These are phyloP conservation scores for Peronospora destructor DNA, from an alignment of 352 stramenopile species.

Conservation along the genomic window DNA sequence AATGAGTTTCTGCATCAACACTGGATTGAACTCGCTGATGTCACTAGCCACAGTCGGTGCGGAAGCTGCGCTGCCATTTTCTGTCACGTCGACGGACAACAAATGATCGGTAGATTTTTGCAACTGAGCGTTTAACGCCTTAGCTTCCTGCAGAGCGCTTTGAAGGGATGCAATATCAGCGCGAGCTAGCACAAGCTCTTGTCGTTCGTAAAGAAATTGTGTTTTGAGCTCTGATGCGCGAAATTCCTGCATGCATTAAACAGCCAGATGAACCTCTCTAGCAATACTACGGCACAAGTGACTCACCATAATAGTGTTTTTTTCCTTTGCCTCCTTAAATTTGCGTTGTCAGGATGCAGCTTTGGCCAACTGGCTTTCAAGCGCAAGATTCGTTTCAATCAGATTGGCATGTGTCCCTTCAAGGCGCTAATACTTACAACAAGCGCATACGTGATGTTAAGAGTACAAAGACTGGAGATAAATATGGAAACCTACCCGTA, in stretches of 20 bases:
- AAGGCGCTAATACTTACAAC: conserved; percentile 25
- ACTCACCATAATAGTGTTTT: conserved; percentile 55
- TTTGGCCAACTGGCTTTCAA: conserved; percentile 49
- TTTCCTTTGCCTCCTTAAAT: conserved; percentile 56
- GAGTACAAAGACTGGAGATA: neutral
- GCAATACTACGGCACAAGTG: neutral
- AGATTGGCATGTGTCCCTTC: conserved; percentile 57
- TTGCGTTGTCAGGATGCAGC: conserved; percentile 48
- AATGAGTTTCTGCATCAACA: conserved; percentile 57
- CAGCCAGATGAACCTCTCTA: neutral
- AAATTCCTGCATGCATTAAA: conserved; percentile 41
- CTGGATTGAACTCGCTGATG: conserved; percentile 61
- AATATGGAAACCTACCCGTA: conserved; percentile 28
- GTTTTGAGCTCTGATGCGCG: conserved; percentile 49
- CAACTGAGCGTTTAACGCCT: conserved; percentile 41
- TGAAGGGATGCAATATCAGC: conserved; percentile 29
- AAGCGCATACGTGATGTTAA: conserved; percentile 1
- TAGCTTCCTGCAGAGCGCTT: conserved; percentile 33
- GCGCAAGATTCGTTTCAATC: conserved; percentile 40
- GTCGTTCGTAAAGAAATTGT: conserved; percentile 25
- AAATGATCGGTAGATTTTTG: conserved; percentile 34
- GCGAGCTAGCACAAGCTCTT: conserved; percentile 24
- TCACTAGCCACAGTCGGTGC: conserved; percentile 17
- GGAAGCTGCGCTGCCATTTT: neutral
- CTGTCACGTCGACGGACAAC: conserved; percentile 1